phyloP scores from a whole-genome alignment of 495 filamentous ascomycete genomes.

The Penicillium salamii region DNA sequence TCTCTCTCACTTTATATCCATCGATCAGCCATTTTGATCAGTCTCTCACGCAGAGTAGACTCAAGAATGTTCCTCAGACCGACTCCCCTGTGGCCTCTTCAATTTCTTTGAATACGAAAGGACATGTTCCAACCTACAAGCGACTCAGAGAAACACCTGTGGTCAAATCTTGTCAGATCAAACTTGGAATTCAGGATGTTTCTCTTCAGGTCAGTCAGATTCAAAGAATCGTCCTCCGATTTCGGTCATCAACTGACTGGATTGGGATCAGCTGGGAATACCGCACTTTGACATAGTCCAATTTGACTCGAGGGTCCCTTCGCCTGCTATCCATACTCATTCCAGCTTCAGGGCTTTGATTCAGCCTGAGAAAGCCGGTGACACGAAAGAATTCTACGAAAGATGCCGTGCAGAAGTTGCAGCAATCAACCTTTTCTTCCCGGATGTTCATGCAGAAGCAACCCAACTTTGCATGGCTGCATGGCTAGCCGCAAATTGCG shows the following conservation, averaged over 20 bases:
- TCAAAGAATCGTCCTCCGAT: no score
- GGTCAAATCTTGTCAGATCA: background rate
- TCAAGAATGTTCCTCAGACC: no score
- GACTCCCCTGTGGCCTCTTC: no score
- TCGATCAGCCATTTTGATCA: no score
- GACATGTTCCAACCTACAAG: background rate
- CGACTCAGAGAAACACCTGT: background rate
- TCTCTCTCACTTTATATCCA: no score
- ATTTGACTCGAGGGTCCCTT: background rate
- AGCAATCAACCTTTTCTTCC: slow-evolving; percentile 1
- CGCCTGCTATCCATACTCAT: background rate
- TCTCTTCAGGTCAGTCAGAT: background rate
- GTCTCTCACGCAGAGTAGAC: no score
- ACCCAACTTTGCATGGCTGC: slow-evolving; percentile 1
- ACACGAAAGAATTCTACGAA: slow-evolving; percentile 3
- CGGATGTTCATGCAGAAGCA: background rate
- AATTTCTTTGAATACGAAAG: background rate
- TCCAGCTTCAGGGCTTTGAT: slow-evolving; percentile 1
- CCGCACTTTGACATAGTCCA: slow-evolving; percentile 1
- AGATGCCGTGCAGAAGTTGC: background rate
- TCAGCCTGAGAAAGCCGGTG: background rate
- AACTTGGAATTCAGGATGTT: background rate
- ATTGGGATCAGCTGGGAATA: background rate
- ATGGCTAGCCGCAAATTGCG: slow-evolving; percentile 1
- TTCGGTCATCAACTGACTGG: background rate